Conservation (phyloP, 2,329 filamentous ascomycete species). For the Amylocarpus encephaloides region DNA sequence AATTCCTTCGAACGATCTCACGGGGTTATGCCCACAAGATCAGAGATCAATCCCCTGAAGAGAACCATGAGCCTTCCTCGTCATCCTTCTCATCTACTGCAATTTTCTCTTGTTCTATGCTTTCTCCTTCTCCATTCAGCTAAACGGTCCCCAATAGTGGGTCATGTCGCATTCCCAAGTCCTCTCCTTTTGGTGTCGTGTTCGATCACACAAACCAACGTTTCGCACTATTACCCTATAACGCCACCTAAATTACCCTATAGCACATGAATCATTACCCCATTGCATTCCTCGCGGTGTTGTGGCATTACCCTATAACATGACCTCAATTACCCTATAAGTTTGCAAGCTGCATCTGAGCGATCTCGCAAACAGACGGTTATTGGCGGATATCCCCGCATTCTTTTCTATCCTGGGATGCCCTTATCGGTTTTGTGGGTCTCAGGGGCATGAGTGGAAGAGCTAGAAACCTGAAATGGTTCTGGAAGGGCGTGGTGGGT, state of each 20-base stretch:
- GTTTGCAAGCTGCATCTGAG: background rate
- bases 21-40: too few relatives aligned
- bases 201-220: too few relatives aligned
- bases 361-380: background rate
- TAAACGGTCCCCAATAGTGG: background rate
- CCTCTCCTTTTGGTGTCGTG: too few relatives aligned
- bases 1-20: too few relatives aligned
- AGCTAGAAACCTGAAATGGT: background rate
- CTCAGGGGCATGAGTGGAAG: background rate
- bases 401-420: background rate
- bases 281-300: background rate
- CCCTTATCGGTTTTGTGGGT: background rate
- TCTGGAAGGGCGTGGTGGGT: background rate
- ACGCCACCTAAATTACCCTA: background rate
- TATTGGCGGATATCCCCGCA: background rate
- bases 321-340: slow-evolving; percentile 1
- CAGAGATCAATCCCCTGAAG: too few relatives aligned
- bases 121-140: background rate
- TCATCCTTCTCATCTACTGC: too few relatives aligned
- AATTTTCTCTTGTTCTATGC: too few relatives aligned
- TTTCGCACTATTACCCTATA: background rate
- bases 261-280: background rate
- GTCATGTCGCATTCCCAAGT: too few relatives aligned
- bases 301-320: slow-evolving; percentile 6
- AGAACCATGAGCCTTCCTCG: too few relatives aligned